A percentile compares a stretch with the other conserved stretches of the same genome.
Evolutionary conservation across 257 asterid species (phyloP).

Genomic region (Parsonsia alboflavescens): DNA sequence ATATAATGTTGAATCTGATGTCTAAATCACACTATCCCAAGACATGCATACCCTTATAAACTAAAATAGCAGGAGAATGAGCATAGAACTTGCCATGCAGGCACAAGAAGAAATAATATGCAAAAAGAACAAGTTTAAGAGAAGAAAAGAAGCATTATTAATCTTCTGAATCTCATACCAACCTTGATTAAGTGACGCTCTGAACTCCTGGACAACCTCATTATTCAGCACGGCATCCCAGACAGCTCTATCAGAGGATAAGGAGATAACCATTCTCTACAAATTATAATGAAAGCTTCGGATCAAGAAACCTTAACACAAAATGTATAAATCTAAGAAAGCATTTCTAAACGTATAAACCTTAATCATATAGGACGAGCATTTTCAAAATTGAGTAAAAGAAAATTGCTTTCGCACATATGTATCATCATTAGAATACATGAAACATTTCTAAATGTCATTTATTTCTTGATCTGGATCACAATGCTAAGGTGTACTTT

Average conservation of each 20-base stretch:
- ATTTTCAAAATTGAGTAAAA: too few relatives aligned
- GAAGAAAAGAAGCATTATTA: not conserved
- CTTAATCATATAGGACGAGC: too few relatives aligned
- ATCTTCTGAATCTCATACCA: not conserved
- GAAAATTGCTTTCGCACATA: not conserved
- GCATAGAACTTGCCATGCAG: too few relatives aligned
- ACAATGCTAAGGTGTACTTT: not conserved
- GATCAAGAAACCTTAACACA: not conserved
- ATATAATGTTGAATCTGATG: not conserved
- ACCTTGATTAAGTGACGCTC: slow-evolving; percentile 49
- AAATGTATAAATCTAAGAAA: not conserved
- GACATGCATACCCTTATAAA: not conserved
- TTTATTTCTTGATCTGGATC: not conserved
- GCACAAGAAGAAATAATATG: not conserved
- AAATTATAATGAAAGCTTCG: not conserved
- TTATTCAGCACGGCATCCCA: slow-evolving; percentile 81
- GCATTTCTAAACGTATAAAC: too few relatives aligned
- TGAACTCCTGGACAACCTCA: slow-evolving; percentile 59
- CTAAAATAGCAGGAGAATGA: not conserved
- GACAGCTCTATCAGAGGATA: slow-evolving; percentile 67
- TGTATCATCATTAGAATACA: not conserved
- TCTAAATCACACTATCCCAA: too few relatives aligned
- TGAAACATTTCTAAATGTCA: not conserved
- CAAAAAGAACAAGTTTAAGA: not conserved
- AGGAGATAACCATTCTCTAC: slow-evolving; percentile 64